phyloP scores from a whole-genome alignment of 2,329 filamentous ascomycete species.

The Pseudocercospora eumusae region DNA sequence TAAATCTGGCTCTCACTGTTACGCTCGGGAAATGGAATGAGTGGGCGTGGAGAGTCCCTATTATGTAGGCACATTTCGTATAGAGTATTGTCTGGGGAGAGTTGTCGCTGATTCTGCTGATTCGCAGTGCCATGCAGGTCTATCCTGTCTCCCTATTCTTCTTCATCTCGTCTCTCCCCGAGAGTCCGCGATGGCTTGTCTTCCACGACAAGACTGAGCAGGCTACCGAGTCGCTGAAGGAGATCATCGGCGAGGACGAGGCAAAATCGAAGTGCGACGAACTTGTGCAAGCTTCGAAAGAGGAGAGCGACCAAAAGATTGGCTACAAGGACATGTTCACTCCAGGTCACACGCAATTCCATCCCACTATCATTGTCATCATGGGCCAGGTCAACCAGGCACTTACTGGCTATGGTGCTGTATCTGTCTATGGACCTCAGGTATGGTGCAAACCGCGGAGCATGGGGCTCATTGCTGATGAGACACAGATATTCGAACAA shows the following conservation, averaged over 20 bases:
- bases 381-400: constrained; percentile 66
- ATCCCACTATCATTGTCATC: constrained; percentile 58
- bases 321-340: constrained; percentile 61
- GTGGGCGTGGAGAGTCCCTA: constrained; percentile 64
- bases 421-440: constrained; percentile 64
- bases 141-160: constrained; percentile 58
- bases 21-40: constrained; percentile 57
- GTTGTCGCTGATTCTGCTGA: background rate
- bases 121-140: constrained; percentile 54
- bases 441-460: background rate
- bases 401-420: constrained; percentile 55
- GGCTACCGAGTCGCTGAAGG: constrained; percentile 52
- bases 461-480: background rate
- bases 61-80: constrained; percentile 43
- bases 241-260: constrained; percentile 54
- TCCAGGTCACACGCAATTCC: constrained; percentile 58
- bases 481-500: constrained; percentile 56
- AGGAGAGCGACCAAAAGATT: constrained; percentile 49
- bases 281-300: constrained; percentile 53
- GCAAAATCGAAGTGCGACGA: constrained; percentile 54
- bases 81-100: background rate
- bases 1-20: constrained; percentile 59
- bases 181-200: constrained; percentile 60
- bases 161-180: constrained; percentile 57
- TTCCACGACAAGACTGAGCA: constrained; percentile 54